These are phyloP conservation scores for Byssochlamys sp. DNA, from an alignment of 2,329 filamentous ascomycete species.

Conservation along the genomic window DNA sequence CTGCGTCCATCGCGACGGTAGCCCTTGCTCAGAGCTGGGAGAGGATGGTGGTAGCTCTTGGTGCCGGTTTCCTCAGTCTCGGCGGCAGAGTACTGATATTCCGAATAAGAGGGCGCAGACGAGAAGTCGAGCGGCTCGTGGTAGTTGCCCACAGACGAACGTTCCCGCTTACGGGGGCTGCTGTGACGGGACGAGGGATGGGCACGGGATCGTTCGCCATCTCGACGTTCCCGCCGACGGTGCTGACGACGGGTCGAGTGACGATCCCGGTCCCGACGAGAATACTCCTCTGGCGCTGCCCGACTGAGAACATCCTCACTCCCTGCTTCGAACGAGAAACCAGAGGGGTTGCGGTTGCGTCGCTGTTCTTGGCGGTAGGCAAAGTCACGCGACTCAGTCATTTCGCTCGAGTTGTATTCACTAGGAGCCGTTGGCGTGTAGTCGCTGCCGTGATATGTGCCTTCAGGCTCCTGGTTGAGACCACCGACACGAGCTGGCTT, in stretches of 20 bases:
- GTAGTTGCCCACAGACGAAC: slow-evolving; percentile 29
- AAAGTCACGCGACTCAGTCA: slow-evolving; percentile 41
- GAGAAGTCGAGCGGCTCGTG: slow-evolving; percentile 37
- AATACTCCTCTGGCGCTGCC: slow-evolving; percentile 25
- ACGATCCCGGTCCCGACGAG: slow-evolving; percentile 16
- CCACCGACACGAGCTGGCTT: slow-evolving; percentile 79
- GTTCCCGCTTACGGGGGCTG: slow-evolving; percentile 28
- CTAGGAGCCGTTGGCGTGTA: slow-evolving; percentile 55
- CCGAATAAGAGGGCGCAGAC: slow-evolving; percentile 26
- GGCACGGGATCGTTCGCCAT: slow-evolving; percentile 2
- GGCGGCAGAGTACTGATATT: slow-evolving; percentile 34
- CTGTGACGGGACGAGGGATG: slow-evolving; percentile 10
- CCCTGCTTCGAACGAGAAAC: slow-evolving; percentile 43
- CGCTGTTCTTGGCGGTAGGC: slow-evolving; percentile 19
- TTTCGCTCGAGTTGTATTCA: slow-evolving; percentile 35
- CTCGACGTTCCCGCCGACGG: slow-evolving; percentile 8
- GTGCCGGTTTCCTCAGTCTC: slow-evolving; percentile 39
- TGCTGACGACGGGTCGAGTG: slow-evolving; percentile 24
- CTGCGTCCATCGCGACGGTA: slow-evolving; percentile 33
- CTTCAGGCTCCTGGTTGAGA: slow-evolving; percentile 72
- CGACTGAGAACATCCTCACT: slow-evolving; percentile 36
- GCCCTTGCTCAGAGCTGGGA: slow-evolving; percentile 44
- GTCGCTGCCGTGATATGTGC: slow-evolving; percentile 70
- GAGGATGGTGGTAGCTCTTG: slow-evolving; percentile 48
- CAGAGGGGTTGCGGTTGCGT: slow-evolving; percentile 19